Base-by-base conservation (phyloP, 2,329 filamentous ascomycete species). In the Pestalotiopsis sp. region DNA sequence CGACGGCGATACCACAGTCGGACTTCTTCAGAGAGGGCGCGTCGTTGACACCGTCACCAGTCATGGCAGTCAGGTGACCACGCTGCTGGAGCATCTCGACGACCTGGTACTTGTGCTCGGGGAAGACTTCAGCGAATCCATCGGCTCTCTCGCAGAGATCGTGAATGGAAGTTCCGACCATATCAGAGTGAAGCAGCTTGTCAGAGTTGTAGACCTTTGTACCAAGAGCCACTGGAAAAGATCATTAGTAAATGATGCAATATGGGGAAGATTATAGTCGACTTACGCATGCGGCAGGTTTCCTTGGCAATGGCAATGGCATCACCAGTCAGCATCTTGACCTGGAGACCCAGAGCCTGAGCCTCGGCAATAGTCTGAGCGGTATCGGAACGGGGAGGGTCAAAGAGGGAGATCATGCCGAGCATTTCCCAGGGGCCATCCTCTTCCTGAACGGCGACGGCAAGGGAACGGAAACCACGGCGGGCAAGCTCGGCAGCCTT, bases 251-350 rank as follows among this genome's bases (percentile, higher is more conserved):
- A 25, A 12, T 9, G 2, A 17, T 13, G 9, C 20, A 25, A 58
- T 12, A 27, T 23, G 20, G 11, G 4, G 25, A 5, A 20, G 2
- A 4, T 20, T 27, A 23, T 23, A 12, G 20, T 23, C 11, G 25
- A 58, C 25, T 61, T 61, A 31, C 23, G 84, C 88, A 92, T 92
- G 84, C 91, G 91, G 86, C 90, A 92, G 76, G 90, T 92, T 82
- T 92, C 90, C 85, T 92, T 92, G 70, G 90, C 90, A 75, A 92
- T 92, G 76, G 90, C 90, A 75, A 92, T 91, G 72, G 90, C 90
- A 78, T 92, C 90, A 89, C 90, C 90, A 85, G 90, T 92, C 82
- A 92, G 84, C 90, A 92, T 92, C 87, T 92, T 92, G 76, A 92
- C 90, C 74, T 87, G 88, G 62, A 92, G 89, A 87, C 90, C 90